These are phyloP conservation scores for Trichophyton mentagrophytes DNA, from an alignment of 2,329 filamentous ascomycete species.

Conservation along the genomic window DNA sequence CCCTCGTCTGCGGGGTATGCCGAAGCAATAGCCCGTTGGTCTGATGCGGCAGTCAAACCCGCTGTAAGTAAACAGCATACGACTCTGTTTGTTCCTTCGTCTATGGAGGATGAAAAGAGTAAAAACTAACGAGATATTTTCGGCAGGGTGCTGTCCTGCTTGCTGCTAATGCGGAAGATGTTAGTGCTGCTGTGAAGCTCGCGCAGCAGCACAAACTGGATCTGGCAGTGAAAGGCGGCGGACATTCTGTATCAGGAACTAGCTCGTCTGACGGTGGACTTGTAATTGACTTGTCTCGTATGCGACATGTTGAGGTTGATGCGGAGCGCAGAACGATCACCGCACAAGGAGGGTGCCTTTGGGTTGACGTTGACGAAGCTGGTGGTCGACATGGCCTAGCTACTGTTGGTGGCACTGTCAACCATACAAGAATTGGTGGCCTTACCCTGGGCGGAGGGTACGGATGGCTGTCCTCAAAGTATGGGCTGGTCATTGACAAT, in stretches of 20 bases:
- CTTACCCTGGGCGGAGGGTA: conserved; percentile 48
- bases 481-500: conserved; percentile 45
- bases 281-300: conserved; percentile 42
- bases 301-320: conserved; percentile 41
- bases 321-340: conserved; percentile 33
- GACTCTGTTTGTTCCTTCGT: background rate
- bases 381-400: conserved; percentile 41
- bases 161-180: conserved; percentile 29
- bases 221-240: conserved; percentile 43
- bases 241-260: conserved; percentile 43
- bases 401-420: conserved; percentile 50
- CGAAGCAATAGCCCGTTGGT: conserved; percentile 16
- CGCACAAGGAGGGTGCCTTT: conserved; percentile 41
- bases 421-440: conserved; percentile 50
- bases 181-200: conserved; percentile 33
- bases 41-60: conserved; percentile 14
- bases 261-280: conserved; percentile 41
- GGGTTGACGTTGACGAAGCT: conserved; percentile 43
- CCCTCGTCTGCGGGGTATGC: conserved; percentile 12
- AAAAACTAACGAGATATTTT: background rate
- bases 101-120: background rate
- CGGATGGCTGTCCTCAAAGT: conserved; percentile 42
- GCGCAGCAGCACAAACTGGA: conserved; percentile 34
- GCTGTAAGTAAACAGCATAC: conserved; percentile 10
- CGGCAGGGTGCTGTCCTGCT: conserved; percentile 31